Conservation (phyloP, 768 basidiomycete genomes). For the Collybia sordida region DNA sequence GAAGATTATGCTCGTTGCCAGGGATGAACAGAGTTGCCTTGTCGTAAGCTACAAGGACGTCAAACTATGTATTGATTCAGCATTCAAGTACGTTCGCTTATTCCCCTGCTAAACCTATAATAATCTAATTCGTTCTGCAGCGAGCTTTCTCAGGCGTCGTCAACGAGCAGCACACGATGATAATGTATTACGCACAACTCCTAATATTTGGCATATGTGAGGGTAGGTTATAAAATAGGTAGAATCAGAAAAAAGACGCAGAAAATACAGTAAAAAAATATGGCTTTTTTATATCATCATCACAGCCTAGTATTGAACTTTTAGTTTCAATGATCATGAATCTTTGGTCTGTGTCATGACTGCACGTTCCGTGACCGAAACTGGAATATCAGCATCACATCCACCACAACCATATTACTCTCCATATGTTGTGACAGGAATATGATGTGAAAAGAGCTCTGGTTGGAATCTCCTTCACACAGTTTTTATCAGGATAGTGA, state of each 20-base stretch:
- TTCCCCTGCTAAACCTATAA: background rate
- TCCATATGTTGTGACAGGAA: too few species aligned
- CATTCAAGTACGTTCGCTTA: slow-evolving; percentile 65
- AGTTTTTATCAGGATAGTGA: too few species aligned
- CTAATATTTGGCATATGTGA: background rate
- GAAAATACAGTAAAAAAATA: slow-evolving; percentile 27
- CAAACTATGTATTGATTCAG: slow-evolving; percentile 79
- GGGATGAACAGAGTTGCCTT: slow-evolving; percentile 95
- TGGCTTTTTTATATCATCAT: background rate
- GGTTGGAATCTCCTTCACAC: too few species aligned
- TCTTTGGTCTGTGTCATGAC: too few species aligned
- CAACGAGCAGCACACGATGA: slow-evolving; percentile 11
- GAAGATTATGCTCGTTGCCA: slow-evolving; percentile 88
- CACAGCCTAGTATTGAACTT: too few species aligned
- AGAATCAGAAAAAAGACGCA: slow-evolving; percentile 54
- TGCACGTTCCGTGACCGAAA: too few species aligned
- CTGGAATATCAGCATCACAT: too few species aligned
- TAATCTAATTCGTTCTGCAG: slow-evolving; percentile 24
- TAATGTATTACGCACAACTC: slow-evolving; percentile 1
- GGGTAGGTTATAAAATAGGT: slow-evolving; percentile 51
- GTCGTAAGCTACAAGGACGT: slow-evolving; percentile 93
- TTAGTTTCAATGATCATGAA: too few species aligned
- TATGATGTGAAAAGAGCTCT: too few species aligned
- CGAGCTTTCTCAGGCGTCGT: slow-evolving; percentile 44
- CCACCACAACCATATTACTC: too few species aligned